Evolutionary conservation across 768 basidiomycete genomes (phyloP), one percentile per base, ranked within the genome.

Genomic region (Trametes meyenii): DNA sequence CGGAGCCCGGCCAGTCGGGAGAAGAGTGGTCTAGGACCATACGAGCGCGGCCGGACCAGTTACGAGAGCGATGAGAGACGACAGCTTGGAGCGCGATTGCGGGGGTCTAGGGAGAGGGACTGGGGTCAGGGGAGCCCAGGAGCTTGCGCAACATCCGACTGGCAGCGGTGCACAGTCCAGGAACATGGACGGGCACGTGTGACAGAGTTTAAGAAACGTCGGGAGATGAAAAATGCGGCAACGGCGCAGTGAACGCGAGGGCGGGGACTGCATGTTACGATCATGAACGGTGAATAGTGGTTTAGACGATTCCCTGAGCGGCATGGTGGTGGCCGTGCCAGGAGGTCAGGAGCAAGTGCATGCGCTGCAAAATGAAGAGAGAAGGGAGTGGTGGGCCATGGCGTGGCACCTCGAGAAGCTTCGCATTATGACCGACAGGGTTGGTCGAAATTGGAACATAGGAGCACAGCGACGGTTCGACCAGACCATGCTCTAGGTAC

Each of bases 151-250:
- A n/a, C n/a, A 23, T 29, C 19, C n/a, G 13, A 46, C n/a, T n/a
- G n/a, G n/a, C 24, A 21, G 44, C 12, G 29, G 35, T 8, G 16
- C 48, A 39, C 23, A 21, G 57, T 39, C 8, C 16, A 35, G 21
- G 58, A 12, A 45, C 29, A 50, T 23, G 38, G 29, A 13, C 36
- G 6, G 5, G 26, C 58, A 53, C 58, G 58, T 45, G 50, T 11
- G 24, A 33, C n/a, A 54, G 45, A 53, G 59, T 54, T 60, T n/a
- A 46, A 36, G 29, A 35, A 33, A 50, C 35, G 51, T 60, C 59
- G 59, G 59, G 13, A 60, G 59, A 55, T 53, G 59, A 60, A 39
- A 54, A 48, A 60, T 39, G 52, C 44, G 52, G 59, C 45, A 29
- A 23, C 17, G 52, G 51, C 59, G 52, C 59, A 49, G 59, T 38